phyloP scores from a whole-genome alignment of 306 rosid genomes.

The Quercus agrifolia region DNA sequence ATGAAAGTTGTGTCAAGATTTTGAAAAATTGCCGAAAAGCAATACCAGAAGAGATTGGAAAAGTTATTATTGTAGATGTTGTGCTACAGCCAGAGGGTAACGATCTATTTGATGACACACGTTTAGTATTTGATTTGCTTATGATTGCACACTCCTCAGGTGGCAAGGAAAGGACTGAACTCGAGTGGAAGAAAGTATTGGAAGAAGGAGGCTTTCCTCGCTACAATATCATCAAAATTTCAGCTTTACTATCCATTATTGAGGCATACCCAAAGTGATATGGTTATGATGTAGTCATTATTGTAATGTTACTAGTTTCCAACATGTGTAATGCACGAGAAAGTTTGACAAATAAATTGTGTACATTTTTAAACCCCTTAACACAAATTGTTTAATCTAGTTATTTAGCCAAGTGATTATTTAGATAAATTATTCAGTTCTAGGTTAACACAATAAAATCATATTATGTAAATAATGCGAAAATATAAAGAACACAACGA shows the following conservation, averaged over 20 bases:
- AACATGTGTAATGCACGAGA: no score
- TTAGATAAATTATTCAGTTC: no score
- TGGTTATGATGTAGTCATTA: neutral
- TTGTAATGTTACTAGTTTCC: no score
- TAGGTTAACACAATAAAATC: no score
- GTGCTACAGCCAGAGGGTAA: slow-evolving; percentile 40
- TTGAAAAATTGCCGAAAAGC: slow-evolving; percentile 7
- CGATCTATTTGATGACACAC: slow-evolving; percentile 37
- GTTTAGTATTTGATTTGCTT: slow-evolving; percentile 46
- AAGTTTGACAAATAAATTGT: no score
- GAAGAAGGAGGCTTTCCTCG: slow-evolving; percentile 50
- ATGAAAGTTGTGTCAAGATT: neutral
- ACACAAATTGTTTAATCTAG: no score
- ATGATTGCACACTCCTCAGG: slow-evolving; percentile 28
- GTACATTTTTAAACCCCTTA: no score
- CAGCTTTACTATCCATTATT: slow-evolving; percentile 35
- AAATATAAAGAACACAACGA: no score
- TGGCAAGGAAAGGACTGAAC: slow-evolving; percentile 48
- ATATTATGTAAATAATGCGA: no score
- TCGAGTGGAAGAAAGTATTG: slow-evolving; percentile 54
- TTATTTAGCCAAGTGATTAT: no score
- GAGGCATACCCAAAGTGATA: slow-evolving; percentile 26
- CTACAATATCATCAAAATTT: slow-evolving; percentile 51
- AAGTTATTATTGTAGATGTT: slow-evolving; percentile 51
- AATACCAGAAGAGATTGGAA: slow-evolving; percentile 32